phyloP scores from a whole-genome alignment of 1,284 basidiomycete genomes.

The Melampsora larici-populina region DNA sequence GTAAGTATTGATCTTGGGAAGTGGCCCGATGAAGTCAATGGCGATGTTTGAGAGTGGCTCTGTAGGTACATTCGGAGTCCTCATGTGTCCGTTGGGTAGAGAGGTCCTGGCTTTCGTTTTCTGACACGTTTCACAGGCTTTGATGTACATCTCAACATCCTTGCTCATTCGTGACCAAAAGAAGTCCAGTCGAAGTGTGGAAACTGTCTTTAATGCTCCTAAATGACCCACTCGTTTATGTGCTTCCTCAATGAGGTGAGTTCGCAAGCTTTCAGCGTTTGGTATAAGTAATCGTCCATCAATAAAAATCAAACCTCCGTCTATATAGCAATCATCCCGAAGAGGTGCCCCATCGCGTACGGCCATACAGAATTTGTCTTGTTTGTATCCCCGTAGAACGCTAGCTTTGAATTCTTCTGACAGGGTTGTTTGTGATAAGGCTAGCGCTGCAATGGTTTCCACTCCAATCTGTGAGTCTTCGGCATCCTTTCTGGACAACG shows the following conservation, averaged over 20 bases:
- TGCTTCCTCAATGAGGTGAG: not conserved
- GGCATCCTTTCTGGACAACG: too few relatives aligned
- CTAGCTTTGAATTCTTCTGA: not conserved
- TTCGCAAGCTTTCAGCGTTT: not conserved
- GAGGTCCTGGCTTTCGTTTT: not conserved
- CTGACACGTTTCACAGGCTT: not conserved
- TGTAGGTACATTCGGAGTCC: not conserved
- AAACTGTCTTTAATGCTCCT: not conserved
- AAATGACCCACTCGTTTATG: not conserved
- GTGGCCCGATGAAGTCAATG: slow-evolving; percentile 16
- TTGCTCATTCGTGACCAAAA: not conserved
- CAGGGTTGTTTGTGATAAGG: not conserved
- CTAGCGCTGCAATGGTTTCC: not conserved
- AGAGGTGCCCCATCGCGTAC: not conserved
- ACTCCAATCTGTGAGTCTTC: not conserved
- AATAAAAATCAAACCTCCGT: not conserved
- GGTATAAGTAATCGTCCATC: not conserved
- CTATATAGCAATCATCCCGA: not conserved
- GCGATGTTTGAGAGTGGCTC: not conserved
- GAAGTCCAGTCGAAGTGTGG: slow-evolving; percentile 1
- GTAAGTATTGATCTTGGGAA: not conserved
- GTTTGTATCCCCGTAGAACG: not conserved
- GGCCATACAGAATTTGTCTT: not conserved
- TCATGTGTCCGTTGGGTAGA: not conserved
- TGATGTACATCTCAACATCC: not conserved